These are phyloP conservation scores for Chaetomiaceae sp. DNA, from an alignment of 2,329 filamentous ascomycete species.

Conservation along the genomic window DNA sequence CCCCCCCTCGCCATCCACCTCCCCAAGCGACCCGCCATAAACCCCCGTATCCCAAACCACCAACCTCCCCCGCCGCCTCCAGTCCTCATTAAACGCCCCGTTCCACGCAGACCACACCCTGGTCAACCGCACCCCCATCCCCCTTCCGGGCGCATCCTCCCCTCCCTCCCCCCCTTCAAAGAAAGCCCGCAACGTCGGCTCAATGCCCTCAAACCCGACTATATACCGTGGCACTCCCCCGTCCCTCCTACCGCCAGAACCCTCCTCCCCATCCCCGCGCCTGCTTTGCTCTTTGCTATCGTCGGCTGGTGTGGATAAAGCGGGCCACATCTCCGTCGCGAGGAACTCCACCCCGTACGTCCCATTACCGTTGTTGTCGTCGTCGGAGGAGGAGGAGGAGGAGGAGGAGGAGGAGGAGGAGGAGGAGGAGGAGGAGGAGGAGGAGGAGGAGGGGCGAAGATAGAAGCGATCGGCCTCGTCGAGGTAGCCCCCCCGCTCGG, in stretches of 20 bases:
- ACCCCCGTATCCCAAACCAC: constrained; percentile 53
- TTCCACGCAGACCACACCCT: constrained; percentile 54
- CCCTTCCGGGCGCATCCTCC: constrained; percentile 21
- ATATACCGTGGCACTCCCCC: constrained; percentile 49
- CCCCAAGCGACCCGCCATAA: constrained; percentile 16
- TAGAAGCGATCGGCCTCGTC: constrained; percentile 95
- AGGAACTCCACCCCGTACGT: constrained; percentile 45
- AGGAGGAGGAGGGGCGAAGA: no score
- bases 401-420: no score
- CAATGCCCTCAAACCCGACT: constrained; percentile 55
- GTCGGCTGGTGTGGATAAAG: not conserved
- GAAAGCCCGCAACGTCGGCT: constrained; percentile 40
- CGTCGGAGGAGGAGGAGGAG: no score
- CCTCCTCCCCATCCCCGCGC: not conserved
- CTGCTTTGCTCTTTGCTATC: not conserved
- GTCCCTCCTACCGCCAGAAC: not conserved
- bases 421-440: no score
- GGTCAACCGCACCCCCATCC: constrained; percentile 37
- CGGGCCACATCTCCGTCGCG: constrained; percentile 43
- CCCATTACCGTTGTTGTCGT: constrained; percentile 33
- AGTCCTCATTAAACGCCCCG: constrained; percentile 58
- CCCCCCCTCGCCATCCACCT: not conserved
- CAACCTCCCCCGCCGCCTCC: constrained; percentile 48
- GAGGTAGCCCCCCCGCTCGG: constrained; percentile 61
- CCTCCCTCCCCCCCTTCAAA: no score